Evolutionary conservation across 129 eudicot genomes (phyloP), one percentile per base, ranked within the genome.

Genomic region (Arctium minus): DNA sequence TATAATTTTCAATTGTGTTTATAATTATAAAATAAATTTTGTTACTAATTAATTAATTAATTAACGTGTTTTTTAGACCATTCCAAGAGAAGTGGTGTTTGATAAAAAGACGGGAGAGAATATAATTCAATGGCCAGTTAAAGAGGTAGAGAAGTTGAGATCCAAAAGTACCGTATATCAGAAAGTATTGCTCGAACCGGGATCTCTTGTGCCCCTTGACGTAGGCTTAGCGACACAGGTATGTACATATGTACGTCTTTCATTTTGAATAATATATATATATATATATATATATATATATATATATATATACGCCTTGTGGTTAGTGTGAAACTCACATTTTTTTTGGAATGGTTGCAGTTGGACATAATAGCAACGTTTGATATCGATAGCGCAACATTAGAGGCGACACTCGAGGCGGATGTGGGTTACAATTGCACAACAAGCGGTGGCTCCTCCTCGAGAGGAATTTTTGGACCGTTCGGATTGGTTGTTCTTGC

Each of bases 51-150:
- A 33, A 33, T 22, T 22, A 33, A 33, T 2, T 10, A 8, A 44
- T 17, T 69, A 46, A 31, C 29, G 40, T 46, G 68, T 30, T 74
- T 37, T 13, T 78, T 33, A 96, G 99, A 74, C 90, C 70, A 96
- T 96, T 85, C 99, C 99, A 74, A 91, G 99, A 80, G 92, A 90
- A 37, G 89, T 96, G 75, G 92, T 87, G 80, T 91, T 82, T 70
- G 99, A 96, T 64, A 83, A 81, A 56, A 93, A 93, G 87, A 96
- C 99, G 0, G 88, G 93, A 5, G 82, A 79, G 8, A 85, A 96
- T 86, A 17, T 96, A 75, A 87, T 96, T 73, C 99, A 93, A 68
- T 96, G 98, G 99, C 99, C 99, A 2, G 83, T 96, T 38, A 87
- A 91, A 83, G 99, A 96, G 74, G 87, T 93, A 30, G 97, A 91